Conservation (phyloP, 2,329 filamentous ascomycete species). For the Penicillium rolfsii region DNA sequence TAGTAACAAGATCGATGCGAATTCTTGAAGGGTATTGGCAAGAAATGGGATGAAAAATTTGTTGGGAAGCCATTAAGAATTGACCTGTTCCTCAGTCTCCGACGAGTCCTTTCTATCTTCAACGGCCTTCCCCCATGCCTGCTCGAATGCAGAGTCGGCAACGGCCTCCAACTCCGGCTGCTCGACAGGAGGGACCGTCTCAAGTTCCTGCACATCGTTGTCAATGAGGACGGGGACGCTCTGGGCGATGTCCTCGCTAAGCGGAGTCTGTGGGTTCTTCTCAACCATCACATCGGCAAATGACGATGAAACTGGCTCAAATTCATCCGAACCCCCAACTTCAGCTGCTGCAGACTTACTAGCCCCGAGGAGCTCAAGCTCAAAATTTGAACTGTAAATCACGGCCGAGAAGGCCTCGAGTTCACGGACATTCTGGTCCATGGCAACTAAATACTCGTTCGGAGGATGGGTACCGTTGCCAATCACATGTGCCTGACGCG, state of each 20-base stretch:
- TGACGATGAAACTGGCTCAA: constrained; percentile 20
- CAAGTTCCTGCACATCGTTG: constrained; percentile 7
- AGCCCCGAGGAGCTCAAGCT: constrained; percentile 38
- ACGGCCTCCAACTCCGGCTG: constrained; percentile 7
- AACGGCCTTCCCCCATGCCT: constrained; percentile 44
- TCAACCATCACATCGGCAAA: constrained; percentile 29
- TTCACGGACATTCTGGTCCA: constrained; percentile 53
- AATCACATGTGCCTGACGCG: constrained; percentile 86
- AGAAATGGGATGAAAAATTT: constrained; percentile 3
- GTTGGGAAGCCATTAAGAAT: not conserved
- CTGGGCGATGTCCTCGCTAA: constrained; percentile 10
- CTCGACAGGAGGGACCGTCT: not conserved
- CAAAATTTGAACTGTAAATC: constrained; percentile 54
- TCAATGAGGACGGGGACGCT: constrained; percentile 17
- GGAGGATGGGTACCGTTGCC: constrained; percentile 65
- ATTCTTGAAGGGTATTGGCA: constrained; percentile 20
- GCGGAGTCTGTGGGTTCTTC: constrained; percentile 17
- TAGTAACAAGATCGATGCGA: constrained; percentile 13
- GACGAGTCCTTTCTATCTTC: constrained; percentile 28
- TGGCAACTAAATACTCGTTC: constrained; percentile 50
- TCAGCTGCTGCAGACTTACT: constrained; percentile 18
- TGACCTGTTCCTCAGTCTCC: constrained; percentile 10
- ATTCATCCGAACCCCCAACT: constrained; percentile 3
- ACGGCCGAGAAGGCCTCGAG: constrained; percentile 54
- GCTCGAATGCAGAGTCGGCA: constrained; percentile 38